Conservation (phyloP, 2,329 filamentous ascomycete species). For the Colletotrichum sp. region DNA sequence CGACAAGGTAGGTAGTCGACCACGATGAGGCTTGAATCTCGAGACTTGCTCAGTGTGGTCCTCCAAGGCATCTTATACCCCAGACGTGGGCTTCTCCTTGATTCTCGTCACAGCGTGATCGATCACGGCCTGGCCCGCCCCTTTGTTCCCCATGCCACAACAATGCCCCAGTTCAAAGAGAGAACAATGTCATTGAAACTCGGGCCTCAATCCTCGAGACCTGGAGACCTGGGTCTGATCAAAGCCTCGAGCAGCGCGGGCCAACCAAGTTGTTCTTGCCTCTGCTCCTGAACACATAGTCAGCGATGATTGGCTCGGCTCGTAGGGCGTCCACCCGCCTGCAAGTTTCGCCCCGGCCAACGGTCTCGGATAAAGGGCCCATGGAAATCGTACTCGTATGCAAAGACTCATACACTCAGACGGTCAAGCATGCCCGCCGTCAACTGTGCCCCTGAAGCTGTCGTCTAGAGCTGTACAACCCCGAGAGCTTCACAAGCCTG, state of each 20-base stretch:
- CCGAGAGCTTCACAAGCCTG: accelerated
- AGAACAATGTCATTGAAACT: background rate
- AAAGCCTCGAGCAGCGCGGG: background rate
- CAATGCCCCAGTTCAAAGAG: background rate
- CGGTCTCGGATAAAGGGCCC: background rate
- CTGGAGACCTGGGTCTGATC: background rate
- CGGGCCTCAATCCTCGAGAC: background rate
- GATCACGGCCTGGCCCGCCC: background rate
- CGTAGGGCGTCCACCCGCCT: accelerated
- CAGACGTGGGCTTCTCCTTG: background rate
- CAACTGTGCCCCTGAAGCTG: background rate
- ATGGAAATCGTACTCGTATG: background rate
- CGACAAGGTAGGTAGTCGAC: background rate
- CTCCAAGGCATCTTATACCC: background rate
- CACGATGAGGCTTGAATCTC: background rate
- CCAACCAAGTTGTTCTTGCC: background rate
- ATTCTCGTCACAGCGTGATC: background rate
- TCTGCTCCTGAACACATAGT: background rate
- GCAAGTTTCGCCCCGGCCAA: background rate
- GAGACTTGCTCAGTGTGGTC: background rate
- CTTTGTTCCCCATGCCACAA: background rate
- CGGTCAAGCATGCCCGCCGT: background rate
- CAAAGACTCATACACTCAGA: accelerated
- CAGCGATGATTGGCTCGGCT: background rate
- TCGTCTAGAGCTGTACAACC: accelerated